Conservation (phyloP, 495 filamentous ascomycete genomes). For the Emericellopsis terricola region DNA sequence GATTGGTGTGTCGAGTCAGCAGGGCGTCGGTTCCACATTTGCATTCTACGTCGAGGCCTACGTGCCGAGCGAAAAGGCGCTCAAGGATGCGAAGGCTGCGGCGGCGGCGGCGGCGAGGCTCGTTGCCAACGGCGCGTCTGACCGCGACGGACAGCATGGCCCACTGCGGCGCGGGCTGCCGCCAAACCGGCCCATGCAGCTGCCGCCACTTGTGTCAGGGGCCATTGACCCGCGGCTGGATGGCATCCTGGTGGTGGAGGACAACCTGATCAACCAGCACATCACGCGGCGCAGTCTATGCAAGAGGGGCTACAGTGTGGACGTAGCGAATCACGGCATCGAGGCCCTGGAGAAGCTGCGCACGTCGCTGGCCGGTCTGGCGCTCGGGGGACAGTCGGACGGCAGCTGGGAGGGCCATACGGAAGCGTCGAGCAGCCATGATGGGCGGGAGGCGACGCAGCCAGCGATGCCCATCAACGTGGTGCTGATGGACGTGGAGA, state of each 20-base stretch:
- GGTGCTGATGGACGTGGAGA: constrained; percentile 69
- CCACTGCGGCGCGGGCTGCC: not conserved
- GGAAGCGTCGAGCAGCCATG: constrained; percentile 6
- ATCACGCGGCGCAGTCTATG: constrained; percentile 46
- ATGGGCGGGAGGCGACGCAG: constrained; percentile 2
- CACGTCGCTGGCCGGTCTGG: constrained; percentile 11
- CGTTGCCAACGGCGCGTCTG: not conserved
- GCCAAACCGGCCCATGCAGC: too few species aligned
- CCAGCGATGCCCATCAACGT: constrained; percentile 26
- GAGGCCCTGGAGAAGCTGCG: constrained; percentile 45
- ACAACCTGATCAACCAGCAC: constrained; percentile 59
- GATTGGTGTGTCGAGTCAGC: constrained; percentile 48
- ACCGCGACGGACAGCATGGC: not conserved
- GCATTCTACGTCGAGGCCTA: constrained; percentile 49
- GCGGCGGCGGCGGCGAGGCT: not conserved
- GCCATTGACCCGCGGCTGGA: constrained; percentile 3
- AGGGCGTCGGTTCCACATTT: constrained; percentile 48
- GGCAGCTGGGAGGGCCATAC: constrained; percentile 2
- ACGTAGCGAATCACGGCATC: constrained; percentile 55
- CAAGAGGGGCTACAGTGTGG: constrained; percentile 42
- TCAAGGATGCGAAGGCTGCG: not conserved
- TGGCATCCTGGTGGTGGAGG: constrained; percentile 45
- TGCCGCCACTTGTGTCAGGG: not conserved
- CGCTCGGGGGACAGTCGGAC: constrained; percentile 11
- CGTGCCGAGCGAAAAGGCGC: not conserved